Base-by-base conservation (phyloP, 805 yeast genomes). In the Sugiyamaella mastotermitis region DNA sequence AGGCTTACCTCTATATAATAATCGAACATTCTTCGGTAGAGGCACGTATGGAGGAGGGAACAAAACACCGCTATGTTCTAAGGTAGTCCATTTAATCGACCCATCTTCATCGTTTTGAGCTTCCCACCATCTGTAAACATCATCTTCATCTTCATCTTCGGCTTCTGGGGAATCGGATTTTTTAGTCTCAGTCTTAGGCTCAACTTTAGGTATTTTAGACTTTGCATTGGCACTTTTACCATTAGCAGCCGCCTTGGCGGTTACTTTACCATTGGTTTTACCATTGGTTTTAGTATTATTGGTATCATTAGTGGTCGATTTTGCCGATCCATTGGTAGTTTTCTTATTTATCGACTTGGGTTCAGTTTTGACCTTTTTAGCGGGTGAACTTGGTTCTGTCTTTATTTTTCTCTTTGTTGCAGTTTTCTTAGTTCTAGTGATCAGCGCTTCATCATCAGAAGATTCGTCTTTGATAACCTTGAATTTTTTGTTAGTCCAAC, bases 1-100 rank as follows among this genome's bases (percentile, higher is more conserved):
- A 0, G 92, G 83, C 47, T 74, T 69, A 1, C 84, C 85, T 49
- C 82, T 81, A 53, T 90, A 88, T 42, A 74, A 70, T 37, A 90
- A 51, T 54, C 82, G 84, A 27, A 88, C 83, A 51, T 75, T 71
- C 4, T 74, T 64, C 0, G 97, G 97, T 31, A 90, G 63, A 3
- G 92, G 87, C 55, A 81, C 88, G 58, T 90, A 90, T 2, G 76
- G 81, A 0, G 97, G 97, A 2, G 98, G 97, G 53, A 90, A 90
- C 22, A 88, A 63, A 9, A 90, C 96, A 52, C 98, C 98, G 48
- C 74, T 78, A 57, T 90, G 98, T 46, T 76, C 85, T 37, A 90
- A 64, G 1, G 87, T 73, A 17, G 76, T 80, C 98, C 98, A 90
- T 55, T 86, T 85, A 38, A 79, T 69, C 29, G 80, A 74, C 22